Percentiles rank a stretch among this genome's conserved stretches.
Conservation (phyloP, 2,329 filamentous ascomycete species). For the Monilinia fructigena region DNA sequence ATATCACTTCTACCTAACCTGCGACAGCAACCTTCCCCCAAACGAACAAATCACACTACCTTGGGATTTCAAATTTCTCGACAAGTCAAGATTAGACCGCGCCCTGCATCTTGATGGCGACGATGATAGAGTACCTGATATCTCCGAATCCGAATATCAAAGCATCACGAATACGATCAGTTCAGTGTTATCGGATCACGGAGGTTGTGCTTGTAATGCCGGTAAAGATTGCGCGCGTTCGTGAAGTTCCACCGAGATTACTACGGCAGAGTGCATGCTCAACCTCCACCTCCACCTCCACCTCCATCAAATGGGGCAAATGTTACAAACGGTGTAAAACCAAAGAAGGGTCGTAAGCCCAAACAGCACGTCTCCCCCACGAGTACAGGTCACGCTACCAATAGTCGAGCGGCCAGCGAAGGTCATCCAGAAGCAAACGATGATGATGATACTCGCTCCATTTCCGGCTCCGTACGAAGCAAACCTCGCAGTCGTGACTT, state of each 20-base stretch:
- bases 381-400: constrained; percentile 60
- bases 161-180: constrained; percentile 64
- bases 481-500: constrained; percentile 66
- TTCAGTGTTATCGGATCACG: constrained; percentile 71
- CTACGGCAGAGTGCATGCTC: constrained; percentile 49
- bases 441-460: constrained; percentile 53
- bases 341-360: constrained; percentile 46
- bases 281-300: constrained; percentile 42
- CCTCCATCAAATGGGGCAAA: constrained; percentile 36
- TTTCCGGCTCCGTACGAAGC: constrained; percentile 54
- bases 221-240: constrained; percentile 63
- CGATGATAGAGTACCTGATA: constrained; percentile 48
- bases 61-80: constrained; percentile 67
- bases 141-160: constrained; percentile 57
- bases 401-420: constrained; percentile 64
- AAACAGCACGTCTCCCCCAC: constrained; percentile 60
- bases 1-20: constrained; percentile 91
- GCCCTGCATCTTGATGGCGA: constrained; percentile 59
- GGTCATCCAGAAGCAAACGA: constrained; percentile 54
- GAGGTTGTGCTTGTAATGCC: constrained; percentile 72
- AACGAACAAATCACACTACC: constrained; percentile 62
- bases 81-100: constrained; percentile 54
- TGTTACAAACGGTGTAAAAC: constrained; percentile 31
- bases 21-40: constrained; percentile 69
- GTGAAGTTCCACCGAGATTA: constrained; percentile 61